Percentiles rank a stretch among this genome's conserved stretches.
phyloP scores from a whole-genome alignment of 495 filamentous ascomycete species.

The Geoglossum glabrum region DNA sequence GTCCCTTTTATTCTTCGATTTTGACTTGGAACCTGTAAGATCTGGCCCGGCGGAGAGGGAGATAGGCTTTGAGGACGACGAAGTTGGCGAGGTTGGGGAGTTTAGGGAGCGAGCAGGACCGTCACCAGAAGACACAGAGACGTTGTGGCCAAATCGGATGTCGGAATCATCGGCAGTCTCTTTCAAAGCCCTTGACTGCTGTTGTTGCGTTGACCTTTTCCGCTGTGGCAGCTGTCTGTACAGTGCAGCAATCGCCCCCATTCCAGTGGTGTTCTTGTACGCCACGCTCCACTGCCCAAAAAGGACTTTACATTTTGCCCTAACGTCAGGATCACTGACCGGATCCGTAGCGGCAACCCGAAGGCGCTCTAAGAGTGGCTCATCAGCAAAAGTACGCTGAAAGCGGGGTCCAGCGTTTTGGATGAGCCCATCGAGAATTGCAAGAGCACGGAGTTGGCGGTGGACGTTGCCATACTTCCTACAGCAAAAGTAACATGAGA shows the following conservation, averaged over 20 bases:
- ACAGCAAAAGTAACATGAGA: not conserved
- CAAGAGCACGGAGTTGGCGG: constrained; percentile 74
- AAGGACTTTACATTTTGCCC: constrained; percentile 62
- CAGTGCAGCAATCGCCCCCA: constrained; percentile 56
- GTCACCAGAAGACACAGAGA: constrained; percentile 3
- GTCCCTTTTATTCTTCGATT: constrained; percentile 27
- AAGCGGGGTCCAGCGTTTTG: constrained; percentile 86
- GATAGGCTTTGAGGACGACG: constrained; percentile 14
- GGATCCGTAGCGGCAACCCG: constrained; percentile 71
- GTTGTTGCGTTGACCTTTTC: constrained; percentile 43
- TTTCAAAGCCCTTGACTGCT: constrained; percentile 57
- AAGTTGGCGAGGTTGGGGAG: constrained; percentile 11
- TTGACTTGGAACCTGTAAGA: constrained; percentile 6
- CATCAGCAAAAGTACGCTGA: constrained; percentile 71
- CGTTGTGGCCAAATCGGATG: constrained; percentile 19
- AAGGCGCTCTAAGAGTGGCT: constrained; percentile 81
- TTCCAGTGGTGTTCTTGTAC: constrained; percentile 64
- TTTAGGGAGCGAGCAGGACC: not conserved
- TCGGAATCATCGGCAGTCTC: constrained; percentile 48
- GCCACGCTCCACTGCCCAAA: constrained; percentile 75
- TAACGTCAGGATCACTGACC: constrained; percentile 68
- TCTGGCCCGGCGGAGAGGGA: constrained; percentile 2
- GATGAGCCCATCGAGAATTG: constrained; percentile 81
- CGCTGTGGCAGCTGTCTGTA: constrained; percentile 61
- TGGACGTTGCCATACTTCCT: constrained; percentile 91